These are phyloP conservation scores for Elsinoe ampelina DNA, from an alignment of 2,329 filamentous ascomycete species.

Conservation along the genomic window DNA sequence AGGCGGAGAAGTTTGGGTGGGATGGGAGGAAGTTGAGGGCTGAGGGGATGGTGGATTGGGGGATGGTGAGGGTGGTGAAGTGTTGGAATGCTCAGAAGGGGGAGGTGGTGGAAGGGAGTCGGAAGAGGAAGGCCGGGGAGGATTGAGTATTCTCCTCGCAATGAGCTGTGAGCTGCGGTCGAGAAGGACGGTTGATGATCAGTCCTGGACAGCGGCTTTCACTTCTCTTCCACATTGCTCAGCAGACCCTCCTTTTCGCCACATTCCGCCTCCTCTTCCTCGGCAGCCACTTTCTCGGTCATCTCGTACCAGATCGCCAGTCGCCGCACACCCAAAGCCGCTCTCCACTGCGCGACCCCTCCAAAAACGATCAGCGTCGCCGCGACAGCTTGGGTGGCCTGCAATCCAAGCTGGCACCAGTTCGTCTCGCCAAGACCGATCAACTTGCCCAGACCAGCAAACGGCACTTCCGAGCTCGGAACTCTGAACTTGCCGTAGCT, in stretches of 20 bases:
- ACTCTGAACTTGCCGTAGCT: constrained; percentile 9
- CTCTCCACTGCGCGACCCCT: constrained; percentile 44
- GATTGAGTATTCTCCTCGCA: not conserved
- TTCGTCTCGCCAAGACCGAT: constrained; percentile 11
- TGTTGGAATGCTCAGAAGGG: not conserved
- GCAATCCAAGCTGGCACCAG: constrained; percentile 11
- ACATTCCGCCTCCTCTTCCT: not conserved
- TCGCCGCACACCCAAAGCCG: constrained; percentile 13
- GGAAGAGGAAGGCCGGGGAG: not conserved
- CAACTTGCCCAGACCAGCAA: not conserved
- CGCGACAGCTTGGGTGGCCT: constrained; percentile 28
- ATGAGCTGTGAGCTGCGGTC: not conserved
- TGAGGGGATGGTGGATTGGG: constrained; percentile 1
- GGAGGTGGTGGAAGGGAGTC: not conserved
- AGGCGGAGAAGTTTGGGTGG: constrained; percentile 5
- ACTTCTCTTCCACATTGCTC: not conserved
- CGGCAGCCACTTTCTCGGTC: not conserved
- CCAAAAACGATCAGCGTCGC: constrained; percentile 31
- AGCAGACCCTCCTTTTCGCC: constrained; percentile 12
- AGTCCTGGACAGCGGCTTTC: not conserved
- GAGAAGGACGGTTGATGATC: not conserved
- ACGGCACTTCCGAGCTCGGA: constrained; percentile 1
- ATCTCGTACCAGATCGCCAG: constrained; percentile 15
- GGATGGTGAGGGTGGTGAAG: constrained; percentile 11
- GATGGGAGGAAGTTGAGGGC: not conserved